A percentile compares a stretch with the other conserved stretches of the same genome.
Conservation (phyloP, 2,329 filamentous ascomycete species). For the Diplodia mutila region DNA sequence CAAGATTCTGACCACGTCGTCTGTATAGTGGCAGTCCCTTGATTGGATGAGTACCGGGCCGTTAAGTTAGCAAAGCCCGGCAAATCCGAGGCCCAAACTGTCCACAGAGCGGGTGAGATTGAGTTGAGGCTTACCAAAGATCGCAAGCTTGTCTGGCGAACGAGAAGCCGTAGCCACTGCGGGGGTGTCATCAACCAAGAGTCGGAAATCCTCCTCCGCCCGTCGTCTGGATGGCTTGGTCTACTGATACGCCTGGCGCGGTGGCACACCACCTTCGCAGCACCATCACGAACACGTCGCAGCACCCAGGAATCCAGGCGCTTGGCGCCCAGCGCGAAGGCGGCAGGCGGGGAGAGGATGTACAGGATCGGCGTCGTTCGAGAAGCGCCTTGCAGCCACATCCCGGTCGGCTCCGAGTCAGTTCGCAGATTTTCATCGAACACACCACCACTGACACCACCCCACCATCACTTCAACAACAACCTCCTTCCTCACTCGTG, state of each 20-base stretch:
- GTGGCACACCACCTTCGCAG: background rate
- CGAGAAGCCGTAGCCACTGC: background rate
- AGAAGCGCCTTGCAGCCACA: background rate
- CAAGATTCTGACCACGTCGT: background rate
- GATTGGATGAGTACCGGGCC: background rate
- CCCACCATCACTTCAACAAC: background rate
- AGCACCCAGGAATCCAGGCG: background rate
- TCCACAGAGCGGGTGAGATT: background rate
- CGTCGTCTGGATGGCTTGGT: background rate
- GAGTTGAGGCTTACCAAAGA: background rate
- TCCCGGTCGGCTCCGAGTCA: slow-evolving; percentile 10
- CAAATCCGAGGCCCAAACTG: background rate
- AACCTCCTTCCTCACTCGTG: background rate
- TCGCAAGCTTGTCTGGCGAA: background rate
- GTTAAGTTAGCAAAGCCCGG: background rate
- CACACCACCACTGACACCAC: background rate
- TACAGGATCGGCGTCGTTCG: slow-evolving; percentile 6
- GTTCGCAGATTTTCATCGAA: background rate
- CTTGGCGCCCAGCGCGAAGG: slow-evolving; percentile 10
- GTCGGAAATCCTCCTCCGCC: background rate
- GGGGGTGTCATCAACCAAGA: background rate
- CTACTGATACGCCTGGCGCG: background rate
- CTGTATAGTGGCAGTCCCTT: background rate
- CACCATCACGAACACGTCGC: background rate
- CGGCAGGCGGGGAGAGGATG: background rate